phyloP scores from a whole-genome alignment of 352 stramenopile genomes.

The Globisporangium splendens region DNA sequence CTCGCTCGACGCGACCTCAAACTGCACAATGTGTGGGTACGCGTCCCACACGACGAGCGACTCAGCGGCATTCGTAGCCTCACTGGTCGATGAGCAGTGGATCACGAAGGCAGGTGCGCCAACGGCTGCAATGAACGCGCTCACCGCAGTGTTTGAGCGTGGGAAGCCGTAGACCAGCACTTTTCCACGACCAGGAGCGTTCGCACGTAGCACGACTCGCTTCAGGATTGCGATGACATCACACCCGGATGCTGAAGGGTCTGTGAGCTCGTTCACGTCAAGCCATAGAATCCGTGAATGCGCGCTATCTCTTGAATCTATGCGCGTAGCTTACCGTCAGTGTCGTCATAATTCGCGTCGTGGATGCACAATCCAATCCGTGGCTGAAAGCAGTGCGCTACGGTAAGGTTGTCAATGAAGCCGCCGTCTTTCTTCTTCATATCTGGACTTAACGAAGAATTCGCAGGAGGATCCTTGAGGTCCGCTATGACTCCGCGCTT shows the following conservation, averaged over 20 bases:
- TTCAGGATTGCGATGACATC: slow-evolving; percentile 13
- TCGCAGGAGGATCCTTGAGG: no score
- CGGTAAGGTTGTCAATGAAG: not conserved
- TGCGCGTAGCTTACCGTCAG: not conserved
- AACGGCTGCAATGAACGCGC: slow-evolving; percentile 17
- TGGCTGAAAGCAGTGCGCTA: slow-evolving; percentile 8
- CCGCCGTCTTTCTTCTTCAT: not conserved
- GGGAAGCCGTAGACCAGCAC: slow-evolving; percentile 34
- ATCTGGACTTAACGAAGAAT: no score
- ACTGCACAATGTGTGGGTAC: slow-evolving; percentile 22
- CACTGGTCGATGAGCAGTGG: slow-evolving; percentile 12
- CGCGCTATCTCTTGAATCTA: not conserved
- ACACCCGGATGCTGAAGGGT: not conserved
- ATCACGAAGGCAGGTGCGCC: slow-evolving; percentile 21
- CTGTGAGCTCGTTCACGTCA: slow-evolving; percentile 7
- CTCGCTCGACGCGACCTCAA: slow-evolving; percentile 19
- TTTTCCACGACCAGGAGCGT: slow-evolving; percentile 18
- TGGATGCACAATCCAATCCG: slow-evolving; percentile 30
- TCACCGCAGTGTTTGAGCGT: slow-evolving; percentile 13
- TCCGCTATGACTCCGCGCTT: not conserved
- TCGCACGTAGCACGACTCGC: slow-evolving; percentile 19
- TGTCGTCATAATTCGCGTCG: not conserved
- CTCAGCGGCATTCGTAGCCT: slow-evolving; percentile 7
- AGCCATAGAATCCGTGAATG: slow-evolving; percentile 26
- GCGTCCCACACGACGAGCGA: slow-evolving; percentile 20